Evolutionary conservation across 805 yeast genomes (phyloP), one percentile per base, ranked within the genome.

Genomic region (Saturnispora ahearnii): DNA sequence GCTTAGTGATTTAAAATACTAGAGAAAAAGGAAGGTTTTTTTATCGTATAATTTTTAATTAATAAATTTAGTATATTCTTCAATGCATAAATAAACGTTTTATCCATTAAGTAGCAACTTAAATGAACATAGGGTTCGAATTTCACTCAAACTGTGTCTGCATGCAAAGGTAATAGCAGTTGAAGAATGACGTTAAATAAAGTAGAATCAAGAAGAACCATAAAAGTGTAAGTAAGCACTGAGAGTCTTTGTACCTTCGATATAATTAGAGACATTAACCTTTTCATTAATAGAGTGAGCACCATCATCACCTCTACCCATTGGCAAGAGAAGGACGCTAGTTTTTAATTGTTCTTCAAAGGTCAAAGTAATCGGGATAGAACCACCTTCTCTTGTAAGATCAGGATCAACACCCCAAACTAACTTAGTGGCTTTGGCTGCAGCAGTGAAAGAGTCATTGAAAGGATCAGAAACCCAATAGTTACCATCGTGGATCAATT

Each of bases 241-340:
- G 69, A 91, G 78, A 12, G 96, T 85, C 75, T 93, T 93, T 63
- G 86, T 81, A 57, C 99, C 99, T 62, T 87, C 86, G 58, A 93
- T 81, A 70, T 87, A 93, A 75, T 93, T 93, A 56, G 84, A 72
- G 48, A 89, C 73, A 65, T 95, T 86, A 60, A 93, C 72, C 73
- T 93, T 93, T 73, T 93, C 99, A 65, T 93, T 93, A 62, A 93
- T 89, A 22, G 96, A 88, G 68, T 93, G 99, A 44, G 99, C 99
- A 60, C 99, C 99, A 64, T 93, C 99, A 66, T 93, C 97, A 58
- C 99, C 99, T 71, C 95, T 84, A 57, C 99, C 99, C 85, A 93
- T 86, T 55, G 99, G 99, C 60, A 93, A 78, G 62, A 93, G 74
- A 55, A 93, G 74, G 32, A 90, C 98, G 55, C 82, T 82, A 24